Conservation (phyloP, 164 flowering plant genomes). For the Macadamia integrifolia region DNA sequence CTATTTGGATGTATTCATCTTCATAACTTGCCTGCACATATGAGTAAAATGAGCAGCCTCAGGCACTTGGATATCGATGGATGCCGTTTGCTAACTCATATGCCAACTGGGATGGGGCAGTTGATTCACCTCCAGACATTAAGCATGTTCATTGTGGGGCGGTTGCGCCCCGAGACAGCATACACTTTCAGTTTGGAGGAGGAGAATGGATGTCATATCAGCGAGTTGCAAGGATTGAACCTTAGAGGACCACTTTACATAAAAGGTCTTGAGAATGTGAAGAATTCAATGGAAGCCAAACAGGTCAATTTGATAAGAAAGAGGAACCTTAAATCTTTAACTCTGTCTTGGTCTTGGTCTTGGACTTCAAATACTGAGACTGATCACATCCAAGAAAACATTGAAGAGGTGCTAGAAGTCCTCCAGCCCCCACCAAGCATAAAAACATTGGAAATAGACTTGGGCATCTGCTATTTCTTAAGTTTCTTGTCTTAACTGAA, state of each 20-base stretch:
- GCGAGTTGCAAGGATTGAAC: background rate
- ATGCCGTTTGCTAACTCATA: too few relatives aligned
- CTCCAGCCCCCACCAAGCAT: conserved; percentile 8
- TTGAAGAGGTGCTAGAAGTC: conserved; percentile 6
- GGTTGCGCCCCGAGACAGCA: too few relatives aligned
- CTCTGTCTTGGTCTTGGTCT: too few relatives aligned
- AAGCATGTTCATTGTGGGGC: conserved; percentile 3
- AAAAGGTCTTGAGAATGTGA: conserved; percentile 2
- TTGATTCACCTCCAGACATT: conserved; percentile 13
- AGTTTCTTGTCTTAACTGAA: background rate
- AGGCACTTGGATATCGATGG: background rate
- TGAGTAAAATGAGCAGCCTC: background rate
- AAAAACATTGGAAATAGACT: background rate
- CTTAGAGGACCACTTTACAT: conserved; percentile 13
- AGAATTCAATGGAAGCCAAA: background rate
- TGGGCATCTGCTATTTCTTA: conserved; percentile 3
- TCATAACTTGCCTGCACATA: background rate
- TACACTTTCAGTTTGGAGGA: too few relatives aligned
- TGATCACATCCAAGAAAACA: background rate
- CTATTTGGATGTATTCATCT: background rate
- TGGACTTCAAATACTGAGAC: background rate
- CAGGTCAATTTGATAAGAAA: background rate
- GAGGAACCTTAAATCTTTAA: background rate
- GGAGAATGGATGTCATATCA: background rate
- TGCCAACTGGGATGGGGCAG: background rate